Base-by-base conservation (phyloP, 1,284 basidiomycete genomes). In the Fistulinella cinereoalba region DNA sequence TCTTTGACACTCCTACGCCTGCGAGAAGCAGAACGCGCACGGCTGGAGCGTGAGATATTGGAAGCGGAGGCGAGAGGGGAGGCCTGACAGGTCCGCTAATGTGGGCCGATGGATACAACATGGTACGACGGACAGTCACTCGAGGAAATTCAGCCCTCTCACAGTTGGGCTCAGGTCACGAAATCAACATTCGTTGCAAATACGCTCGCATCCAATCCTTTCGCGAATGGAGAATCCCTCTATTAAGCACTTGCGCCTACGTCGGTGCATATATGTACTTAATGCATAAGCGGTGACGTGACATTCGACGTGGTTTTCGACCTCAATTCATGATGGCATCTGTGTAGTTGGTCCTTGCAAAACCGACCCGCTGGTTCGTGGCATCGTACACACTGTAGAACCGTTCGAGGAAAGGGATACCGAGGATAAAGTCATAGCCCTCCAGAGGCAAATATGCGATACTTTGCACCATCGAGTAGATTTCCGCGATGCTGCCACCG, bases 1-100 rank as follows among this genome's bases (percentile, higher is more conserved):
- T 83, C 85, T 13, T 65, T 91, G 44, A 92, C 89, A 2, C 72
- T 94, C 33, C 79, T 93, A 73, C 78, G 86, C 6, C 76, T 93
- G 67, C 75, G 90, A 25, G 88, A 92, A 61, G 83, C 88, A 4
- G 88, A 90, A 60, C 74, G 84, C 28, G 86, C 84, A 51, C 72
- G 84, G 37, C 61, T 92, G 24, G 90, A 89, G 56, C 74, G 80
- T 52, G 85, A 92, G 66, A 88, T 92, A 49, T 64, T 77, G 36
- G 84, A 86, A 57, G 74, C 77, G 48, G 86, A 88, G 54, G 80
- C 73, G 9, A 52, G 43, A 23, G 62, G 42, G 23, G 52, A 61
- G 2, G n/a, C 44, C 3, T 61, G 51, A 38, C 44, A 18, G 39
- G 11, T 4, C 22, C n/a, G n/a, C n/a, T n/a, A n/a, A n/a, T n/a